Evolutionary conservation across 495 filamentous ascomycete genomes (phyloP), one percentile per base, ranked within the genome.

Genomic region (Penicillium paxilli): DNA sequence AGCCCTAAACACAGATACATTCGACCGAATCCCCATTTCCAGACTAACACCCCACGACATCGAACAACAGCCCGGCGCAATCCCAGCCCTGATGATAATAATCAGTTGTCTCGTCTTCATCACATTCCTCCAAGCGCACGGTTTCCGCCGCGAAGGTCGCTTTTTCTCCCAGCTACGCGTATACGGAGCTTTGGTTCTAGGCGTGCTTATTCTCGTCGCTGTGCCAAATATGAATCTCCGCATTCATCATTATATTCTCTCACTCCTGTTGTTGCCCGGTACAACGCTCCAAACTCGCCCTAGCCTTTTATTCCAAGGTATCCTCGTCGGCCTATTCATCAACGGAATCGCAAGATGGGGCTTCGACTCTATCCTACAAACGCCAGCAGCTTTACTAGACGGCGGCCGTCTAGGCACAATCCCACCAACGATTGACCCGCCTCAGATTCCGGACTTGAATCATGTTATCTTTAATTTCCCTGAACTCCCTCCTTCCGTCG

Each of bases 41-140:
- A 82, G 90, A 17, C 75, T 94, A 12, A 92, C 87, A 1, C 76
- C 80, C 0, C 84, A 87, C 55, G 90, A 93, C 56, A 74, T 94
- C 28, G 59, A 82, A 28, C 87, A 92, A 54, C 87, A 92, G 57
- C 88, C 87, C 1, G 88, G 88, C 4, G 89, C 89, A 2, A 76
- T 84, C 45, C 74, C 77, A 1, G 87, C 89, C 8, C 76, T 93
- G 17, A 75, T 81, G 11, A 74, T 83, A 40, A 83, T 92, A 47
- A 60, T 89, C 52, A 51, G 80, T 35, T 37, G 86, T 12, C 59
- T 92, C 1, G 26, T 80, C 19, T 22, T 67, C 30, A 74, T 89
- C 48, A 70, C 79, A 7, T 56, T 82, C 41, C 69, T 76, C 21
- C 90, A 94, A 63, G 74, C 86, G 3, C 83, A 81, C 65, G 81